Percentiles rank a stretch among this genome's conserved stretches.
phyloP scores from a whole-genome alignment of 2,329 filamentous ascomycete genomes.

The Hypoxylon sp. region DNA sequence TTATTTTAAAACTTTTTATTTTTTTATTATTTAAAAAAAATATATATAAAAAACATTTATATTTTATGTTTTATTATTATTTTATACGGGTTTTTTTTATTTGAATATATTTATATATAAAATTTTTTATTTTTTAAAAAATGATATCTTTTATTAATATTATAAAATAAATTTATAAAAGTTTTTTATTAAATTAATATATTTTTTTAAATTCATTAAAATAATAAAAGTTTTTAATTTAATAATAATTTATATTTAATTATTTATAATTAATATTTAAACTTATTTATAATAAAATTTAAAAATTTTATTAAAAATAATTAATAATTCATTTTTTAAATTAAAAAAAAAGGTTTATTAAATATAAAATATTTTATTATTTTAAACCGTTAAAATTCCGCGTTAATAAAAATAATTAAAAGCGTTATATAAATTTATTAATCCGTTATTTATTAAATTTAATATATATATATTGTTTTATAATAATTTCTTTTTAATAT shows the following conservation, averaged over 20 bases:
- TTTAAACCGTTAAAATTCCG: background rate
- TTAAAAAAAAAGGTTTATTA: constrained; percentile 3
- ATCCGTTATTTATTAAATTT: background rate
- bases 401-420: background rate
- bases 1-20: too few species aligned
- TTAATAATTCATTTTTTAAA: background rate
- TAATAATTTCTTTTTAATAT: background rate
- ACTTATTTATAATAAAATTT: background rate
- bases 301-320: too few species aligned
- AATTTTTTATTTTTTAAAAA: background rate
- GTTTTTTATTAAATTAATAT: too few species aligned
- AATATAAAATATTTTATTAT: background rate
- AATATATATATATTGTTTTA: background rate
- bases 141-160: background rate
- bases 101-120: too few species aligned
- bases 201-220: too few species aligned
- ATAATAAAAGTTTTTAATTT: too few species aligned
- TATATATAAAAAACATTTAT: too few species aligned
- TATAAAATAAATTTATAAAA: background rate
- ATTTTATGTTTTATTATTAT: too few species aligned
- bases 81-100: too few species aligned
- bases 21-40: too few species aligned
- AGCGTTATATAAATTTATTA: background rate
- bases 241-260: too few species aligned
- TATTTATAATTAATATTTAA: background rate